Percentiles rank a stretch among this genome's conserved stretches.
Conservation (phyloP, 495 filamentous ascomycete species). For the Aspergillus biplanus region DNA sequence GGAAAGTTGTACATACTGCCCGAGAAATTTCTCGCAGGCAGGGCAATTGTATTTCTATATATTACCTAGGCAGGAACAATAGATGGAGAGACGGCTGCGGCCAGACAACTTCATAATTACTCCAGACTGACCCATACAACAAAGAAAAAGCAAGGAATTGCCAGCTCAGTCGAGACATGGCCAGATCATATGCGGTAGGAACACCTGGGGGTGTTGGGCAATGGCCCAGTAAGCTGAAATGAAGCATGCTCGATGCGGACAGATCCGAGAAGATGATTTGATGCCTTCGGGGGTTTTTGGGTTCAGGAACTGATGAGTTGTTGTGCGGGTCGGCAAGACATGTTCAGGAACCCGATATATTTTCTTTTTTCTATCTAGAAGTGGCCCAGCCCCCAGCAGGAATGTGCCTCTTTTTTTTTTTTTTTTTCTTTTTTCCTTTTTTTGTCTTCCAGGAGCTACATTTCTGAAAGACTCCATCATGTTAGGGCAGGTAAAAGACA, state of each 20-base stretch:
- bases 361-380: neutral
- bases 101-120: neutral
- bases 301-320: neutral
- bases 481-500: neutral
- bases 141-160: slow-evolving; percentile 9
- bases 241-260: slow-evolving; percentile 5
- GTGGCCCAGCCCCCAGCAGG: slow-evolving; percentile 2
- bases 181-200: slow-evolving; percentile 10
- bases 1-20: neutral
- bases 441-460: neutral
- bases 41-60: slow-evolving; percentile 6
- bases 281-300: slow-evolving; percentile 10
- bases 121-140: neutral
- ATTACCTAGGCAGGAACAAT: neutral
- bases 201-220: neutral
- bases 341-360: neutral
- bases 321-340: neutral
- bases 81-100: neutral
- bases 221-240: neutral
- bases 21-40: neutral
- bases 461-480: neutral
- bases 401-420: neutral
- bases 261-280: neutral
- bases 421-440: neutral
- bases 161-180: slow-evolving; percentile 8